Percentiles rank a stretch among this genome's conserved stretches.
Conservation (phyloP, 164 flowering plant species). For the Brasenia schreberi region DNA sequence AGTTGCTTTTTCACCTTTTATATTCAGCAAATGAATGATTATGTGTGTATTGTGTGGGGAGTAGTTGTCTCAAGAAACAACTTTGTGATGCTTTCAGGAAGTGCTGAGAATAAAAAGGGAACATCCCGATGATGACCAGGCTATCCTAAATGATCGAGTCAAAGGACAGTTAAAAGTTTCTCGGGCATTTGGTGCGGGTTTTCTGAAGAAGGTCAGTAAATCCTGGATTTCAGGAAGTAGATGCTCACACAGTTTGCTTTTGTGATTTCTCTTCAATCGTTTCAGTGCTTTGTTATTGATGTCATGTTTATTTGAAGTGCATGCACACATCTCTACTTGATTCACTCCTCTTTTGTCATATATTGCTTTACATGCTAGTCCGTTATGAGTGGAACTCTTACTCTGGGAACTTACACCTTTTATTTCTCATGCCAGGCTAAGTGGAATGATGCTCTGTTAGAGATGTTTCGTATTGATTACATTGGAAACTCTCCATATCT, state of each 20-base stretch:
- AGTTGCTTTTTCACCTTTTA: too few relatives aligned
- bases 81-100: slow-evolving; percentile 25
- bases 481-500: slow-evolving; percentile 45
- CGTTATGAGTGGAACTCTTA: too few relatives aligned
- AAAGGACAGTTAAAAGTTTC: slow-evolving; percentile 66
- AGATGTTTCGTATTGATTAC: slow-evolving; percentile 47
- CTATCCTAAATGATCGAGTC: slow-evolving; percentile 48
- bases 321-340: neutral
- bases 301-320: neutral
- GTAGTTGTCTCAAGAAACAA: neutral
- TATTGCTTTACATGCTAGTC: too few relatives aligned
- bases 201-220: slow-evolving; percentile 46
- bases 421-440: slow-evolving; percentile 33
- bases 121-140: slow-evolving; percentile 46
- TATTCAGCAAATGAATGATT: too few relatives aligned
- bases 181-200: slow-evolving; percentile 63
- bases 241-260: too few relatives aligned
- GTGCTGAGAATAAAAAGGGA: slow-evolving; percentile 40
- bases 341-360: neutral
- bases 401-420: neutral
- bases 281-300: neutral
- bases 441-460: slow-evolving; percentile 46
- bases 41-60: neutral
- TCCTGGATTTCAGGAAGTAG: slow-evolving; percentile 1
- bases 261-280: neutral